phyloP scores from a whole-genome alignment of 2,329 filamentous ascomycete genomes.

The Penicillium thymicola region DNA sequence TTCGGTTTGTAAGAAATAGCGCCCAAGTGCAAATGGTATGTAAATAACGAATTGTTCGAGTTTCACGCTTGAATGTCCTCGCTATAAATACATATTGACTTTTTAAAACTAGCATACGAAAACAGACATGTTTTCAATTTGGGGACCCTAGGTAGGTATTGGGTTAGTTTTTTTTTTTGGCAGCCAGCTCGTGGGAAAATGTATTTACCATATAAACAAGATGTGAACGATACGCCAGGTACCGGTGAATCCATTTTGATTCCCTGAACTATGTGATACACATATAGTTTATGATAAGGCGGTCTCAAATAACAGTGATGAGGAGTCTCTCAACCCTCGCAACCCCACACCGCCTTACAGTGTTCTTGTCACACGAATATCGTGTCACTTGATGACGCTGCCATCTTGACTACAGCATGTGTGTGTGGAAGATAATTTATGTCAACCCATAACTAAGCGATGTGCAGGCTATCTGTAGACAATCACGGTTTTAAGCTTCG shows the following conservation, averaged over 20 bases:
- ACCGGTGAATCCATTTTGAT: background rate
- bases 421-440: background rate
- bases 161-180: background rate
- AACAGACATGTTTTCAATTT: background rate
- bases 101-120: background rate
- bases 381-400: too few relatives aligned
- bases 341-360: background rate
- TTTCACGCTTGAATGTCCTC: background rate
- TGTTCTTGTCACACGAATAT: too few relatives aligned
- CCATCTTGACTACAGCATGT: background rate
- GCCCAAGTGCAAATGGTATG: background rate
- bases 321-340: background rate
- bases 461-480: background rate
- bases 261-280: too few relatives aligned
- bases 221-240: background rate
- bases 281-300: too few relatives aligned
- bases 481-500: background rate
- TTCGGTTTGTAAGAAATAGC: background rate
- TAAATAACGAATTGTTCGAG: background rate
- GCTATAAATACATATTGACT: background rate
- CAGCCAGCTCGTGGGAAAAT: background rate
- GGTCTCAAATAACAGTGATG: background rate
- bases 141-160: background rate
- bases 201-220: background rate
- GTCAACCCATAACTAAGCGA: background rate